Evolutionary conservation across 768 basidiomycete species (phyloP).

Genomic region (Lactifluus echinatus): DNA sequence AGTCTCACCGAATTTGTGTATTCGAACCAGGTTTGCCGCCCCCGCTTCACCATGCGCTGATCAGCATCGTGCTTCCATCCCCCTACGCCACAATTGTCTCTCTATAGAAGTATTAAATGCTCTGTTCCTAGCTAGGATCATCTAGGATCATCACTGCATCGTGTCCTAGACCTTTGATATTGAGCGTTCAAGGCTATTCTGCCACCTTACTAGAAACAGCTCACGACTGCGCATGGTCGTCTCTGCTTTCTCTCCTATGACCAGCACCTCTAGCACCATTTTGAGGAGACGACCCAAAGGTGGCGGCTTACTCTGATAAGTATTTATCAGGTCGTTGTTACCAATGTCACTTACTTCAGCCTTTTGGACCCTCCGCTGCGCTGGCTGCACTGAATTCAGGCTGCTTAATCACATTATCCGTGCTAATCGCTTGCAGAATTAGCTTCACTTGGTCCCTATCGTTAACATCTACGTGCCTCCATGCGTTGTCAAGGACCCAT

Average conservation of each 20-base stretch:
- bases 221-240: too few relatives aligned
- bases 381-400: background rate
- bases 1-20: too few relatives aligned
- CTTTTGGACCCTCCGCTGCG: background rate
- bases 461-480: too few relatives aligned
- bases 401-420: background rate
- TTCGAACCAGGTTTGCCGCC: too few relatives aligned
- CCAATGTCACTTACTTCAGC: background rate
- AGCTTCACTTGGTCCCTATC: background rate
- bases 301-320: background rate
- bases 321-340: background rate
- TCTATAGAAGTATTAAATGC: background rate
- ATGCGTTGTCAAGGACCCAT: too few relatives aligned
- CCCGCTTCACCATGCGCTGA: background rate
- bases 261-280: background rate
- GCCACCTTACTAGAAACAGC: too few relatives aligned
- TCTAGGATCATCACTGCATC: too few relatives aligned
- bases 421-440: background rate
- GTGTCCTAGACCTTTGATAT: too few relatives aligned
- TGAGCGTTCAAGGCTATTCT: too few relatives aligned
- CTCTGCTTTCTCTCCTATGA: too few relatives aligned
- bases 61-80: background rate
- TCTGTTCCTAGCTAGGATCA: too few relatives aligned
- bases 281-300: background rate
- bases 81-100: background rate